phyloP scores from a whole-genome alignment of 768 basidiomycete genomes.

The Tricholomella constricta region DNA sequence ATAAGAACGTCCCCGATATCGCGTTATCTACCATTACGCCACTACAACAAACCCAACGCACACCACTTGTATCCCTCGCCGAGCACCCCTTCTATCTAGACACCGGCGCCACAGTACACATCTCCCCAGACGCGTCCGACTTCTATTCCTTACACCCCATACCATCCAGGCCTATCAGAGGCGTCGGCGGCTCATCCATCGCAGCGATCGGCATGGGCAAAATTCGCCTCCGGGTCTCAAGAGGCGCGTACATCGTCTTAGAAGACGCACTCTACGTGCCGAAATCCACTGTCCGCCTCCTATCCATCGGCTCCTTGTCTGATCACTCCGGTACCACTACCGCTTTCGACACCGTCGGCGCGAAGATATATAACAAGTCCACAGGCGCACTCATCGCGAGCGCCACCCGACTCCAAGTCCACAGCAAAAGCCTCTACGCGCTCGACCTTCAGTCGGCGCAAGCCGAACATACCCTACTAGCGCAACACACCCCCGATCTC shows the following conservation, averaged over 20 bases:
- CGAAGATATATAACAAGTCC: too few relatives aligned
- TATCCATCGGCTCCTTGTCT: not conserved
- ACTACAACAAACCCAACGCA: too few relatives aligned
- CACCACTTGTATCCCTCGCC: too few relatives aligned
- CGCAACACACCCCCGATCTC: not conserved
- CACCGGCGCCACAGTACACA: conserved; percentile 25
- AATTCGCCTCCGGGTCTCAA: not conserved
- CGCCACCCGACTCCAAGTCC: not conserved
- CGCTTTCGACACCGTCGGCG: too few relatives aligned
- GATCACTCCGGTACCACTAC: too few relatives aligned
- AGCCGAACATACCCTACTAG: not conserved
- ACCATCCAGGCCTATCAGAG: conserved; percentile 20
- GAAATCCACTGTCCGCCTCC: not conserved
- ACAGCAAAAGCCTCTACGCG: not conserved
- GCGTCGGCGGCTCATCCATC: conserved; percentile 14
- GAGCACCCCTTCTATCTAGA: conserved; percentile 22
- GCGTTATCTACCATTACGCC: too few relatives aligned
- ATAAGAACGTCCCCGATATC: too few relatives aligned
- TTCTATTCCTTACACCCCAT: conserved; percentile 27
- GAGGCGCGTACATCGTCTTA: not conserved
- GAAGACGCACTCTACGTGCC: not conserved
- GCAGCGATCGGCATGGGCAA: not conserved
- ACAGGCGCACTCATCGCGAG: not conserved
- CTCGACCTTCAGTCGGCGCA: not conserved
- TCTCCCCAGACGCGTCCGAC: conserved; percentile 24